phyloP scores from a whole-genome alignment of 495 filamentous ascomycete species.

The Xylaria scruposa region DNA sequence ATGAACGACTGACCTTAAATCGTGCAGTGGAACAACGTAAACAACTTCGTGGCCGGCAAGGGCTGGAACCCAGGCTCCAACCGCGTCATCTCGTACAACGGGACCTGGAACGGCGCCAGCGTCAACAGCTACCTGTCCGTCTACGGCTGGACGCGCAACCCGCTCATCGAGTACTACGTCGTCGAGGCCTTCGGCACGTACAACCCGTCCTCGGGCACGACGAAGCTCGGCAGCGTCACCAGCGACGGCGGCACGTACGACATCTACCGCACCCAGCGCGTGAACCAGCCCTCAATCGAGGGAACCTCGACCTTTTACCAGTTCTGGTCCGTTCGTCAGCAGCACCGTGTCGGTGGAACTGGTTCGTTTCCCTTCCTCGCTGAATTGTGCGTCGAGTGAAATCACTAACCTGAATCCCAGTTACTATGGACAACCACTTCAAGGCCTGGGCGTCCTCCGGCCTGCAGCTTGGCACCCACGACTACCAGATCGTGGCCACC shows the following conservation, averaged over 20 bases:
- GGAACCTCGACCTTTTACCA: slow-evolving; percentile 64
- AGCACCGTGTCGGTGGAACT: slow-evolving; percentile 55
- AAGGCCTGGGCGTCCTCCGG: slow-evolving; percentile 62
- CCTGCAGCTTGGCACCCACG: slow-evolving; percentile 58
- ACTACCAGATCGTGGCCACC: slow-evolving; percentile 67
- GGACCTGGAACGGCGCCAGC: slow-evolving; percentile 56
- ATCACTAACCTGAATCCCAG: background rate
- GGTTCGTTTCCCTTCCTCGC: slow-evolving; percentile 20
- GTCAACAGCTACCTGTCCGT: slow-evolving; percentile 62
- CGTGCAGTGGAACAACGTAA: slow-evolving; percentile 58
- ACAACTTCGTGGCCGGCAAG: slow-evolving; percentile 71
- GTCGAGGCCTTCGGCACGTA: slow-evolving; percentile 62
- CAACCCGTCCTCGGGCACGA: slow-evolving; percentile 58
- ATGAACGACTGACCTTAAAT: background rate
- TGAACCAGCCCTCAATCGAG: slow-evolving; percentile 65
- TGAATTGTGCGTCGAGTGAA: background rate
- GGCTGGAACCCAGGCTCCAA: slow-evolving; percentile 64
- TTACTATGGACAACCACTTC: slow-evolving; percentile 66
- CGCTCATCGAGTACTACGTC: slow-evolving; percentile 68
- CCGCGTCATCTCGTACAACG: slow-evolving; percentile 53
- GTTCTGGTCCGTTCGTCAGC: slow-evolving; percentile 62
- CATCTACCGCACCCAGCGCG: slow-evolving; percentile 64
- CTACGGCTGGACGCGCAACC: slow-evolving; percentile 65
- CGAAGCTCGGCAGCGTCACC: slow-evolving; percentile 60
- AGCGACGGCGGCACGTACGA: slow-evolving; percentile 70